Conservation (phyloP, 73 alveolate genomes). For the Uronychia binucleata region DNA sequence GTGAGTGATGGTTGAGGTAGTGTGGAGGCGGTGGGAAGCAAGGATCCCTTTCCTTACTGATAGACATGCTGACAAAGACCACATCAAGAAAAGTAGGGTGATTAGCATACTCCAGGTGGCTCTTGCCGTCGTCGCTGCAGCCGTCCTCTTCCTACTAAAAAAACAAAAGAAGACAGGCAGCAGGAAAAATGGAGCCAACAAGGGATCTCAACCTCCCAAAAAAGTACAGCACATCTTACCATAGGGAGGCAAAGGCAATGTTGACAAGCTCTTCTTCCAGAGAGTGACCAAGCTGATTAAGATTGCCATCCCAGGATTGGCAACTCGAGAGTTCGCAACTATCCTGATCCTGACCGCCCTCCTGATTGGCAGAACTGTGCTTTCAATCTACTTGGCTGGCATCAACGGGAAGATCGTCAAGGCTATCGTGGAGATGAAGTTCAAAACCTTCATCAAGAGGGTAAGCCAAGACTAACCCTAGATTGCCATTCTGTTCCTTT, state of each 20-base stretch:
- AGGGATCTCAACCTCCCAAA: neutral
- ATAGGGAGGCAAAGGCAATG: constrained; percentile 69
- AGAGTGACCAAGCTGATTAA: constrained; percentile 62
- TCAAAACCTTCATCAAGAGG: constrained; percentile 44
- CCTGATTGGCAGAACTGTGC: constrained; percentile 80
- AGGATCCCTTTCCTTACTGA: neutral
- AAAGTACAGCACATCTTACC: neutral
- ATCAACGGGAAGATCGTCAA: constrained; percentile 88
- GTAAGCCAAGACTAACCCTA: constrained; percentile 14
- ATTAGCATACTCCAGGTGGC: neutral
- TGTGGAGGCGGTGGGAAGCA: constrained; percentile 2
- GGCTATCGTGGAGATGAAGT: constrained; percentile 71
- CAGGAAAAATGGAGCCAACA: neutral
- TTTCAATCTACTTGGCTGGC: constrained; percentile 83
- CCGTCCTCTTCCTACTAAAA: neutral
- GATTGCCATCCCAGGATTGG: constrained; percentile 77
- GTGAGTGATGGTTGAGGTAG: too few species aligned
- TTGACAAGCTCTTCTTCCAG: constrained; percentile 73
- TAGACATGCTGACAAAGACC: neutral
- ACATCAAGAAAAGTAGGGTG: neutral
- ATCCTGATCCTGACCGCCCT: constrained; percentile 64
- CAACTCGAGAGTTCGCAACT: constrained; percentile 57
- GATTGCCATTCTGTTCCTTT: constrained; percentile 65
- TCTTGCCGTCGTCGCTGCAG: neutral
- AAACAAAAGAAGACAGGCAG: neutral